Evolutionary conservation across 2,329 filamentous ascomycete species (phyloP), one percentile per base, ranked within the genome.

Genomic region (Cladosporium austrohemisphaericum): DNA sequence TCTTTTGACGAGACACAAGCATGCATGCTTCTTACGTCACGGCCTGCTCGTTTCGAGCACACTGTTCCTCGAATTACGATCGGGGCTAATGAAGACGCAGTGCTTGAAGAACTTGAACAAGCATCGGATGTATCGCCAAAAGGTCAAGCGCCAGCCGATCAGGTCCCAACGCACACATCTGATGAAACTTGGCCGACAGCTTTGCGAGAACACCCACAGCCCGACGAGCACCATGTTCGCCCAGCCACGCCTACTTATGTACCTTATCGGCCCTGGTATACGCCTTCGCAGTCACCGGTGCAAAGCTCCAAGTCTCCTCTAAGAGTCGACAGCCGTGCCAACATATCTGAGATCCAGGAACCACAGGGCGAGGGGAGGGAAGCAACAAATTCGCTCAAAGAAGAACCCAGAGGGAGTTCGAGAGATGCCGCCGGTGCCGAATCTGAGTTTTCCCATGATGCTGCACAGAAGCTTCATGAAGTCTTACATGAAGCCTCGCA

Each of bases 221-320:
- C n/a, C n/a, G n/a, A n/a, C n/a, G n/a, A n/a, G n/a, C n/a, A n/a
- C n/a, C n/a, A n/a, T n/a, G n/a, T n/a, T n/a, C n/a, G n/a, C n/a
- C n/a, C n/a, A n/a, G n/a, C n/a, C n/a, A 36, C 8, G 7, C 25
- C 29, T 13, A 33, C 13, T 9, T 44, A 33, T 25, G 13, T 35
- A 14, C 41, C 41, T 14, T 35, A 44, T 6, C 29, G 41, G 7
- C 41, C 41, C n/a, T 44, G 41, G 41, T 44, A 25, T 36, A 20
- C 33, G 13, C 8, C 33, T 36, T 9, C 11, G 16, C 8, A 7
- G 16, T 5, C 33, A 16, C 14, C 33, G 3, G 16, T 9, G 11
- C 5, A 2, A 6, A 6, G 11, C 16, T 10, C 33, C 8, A 18
- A 36, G 14, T 20, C 16, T 20, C 16, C 16, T 11, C 14, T 20